A percentile compares a stretch with the other conserved stretches of the same genome.
phyloP scores from a whole-genome alignment of 2,329 filamentous ascomycete genomes.

The Aotearoamyces nothofagi region DNA sequence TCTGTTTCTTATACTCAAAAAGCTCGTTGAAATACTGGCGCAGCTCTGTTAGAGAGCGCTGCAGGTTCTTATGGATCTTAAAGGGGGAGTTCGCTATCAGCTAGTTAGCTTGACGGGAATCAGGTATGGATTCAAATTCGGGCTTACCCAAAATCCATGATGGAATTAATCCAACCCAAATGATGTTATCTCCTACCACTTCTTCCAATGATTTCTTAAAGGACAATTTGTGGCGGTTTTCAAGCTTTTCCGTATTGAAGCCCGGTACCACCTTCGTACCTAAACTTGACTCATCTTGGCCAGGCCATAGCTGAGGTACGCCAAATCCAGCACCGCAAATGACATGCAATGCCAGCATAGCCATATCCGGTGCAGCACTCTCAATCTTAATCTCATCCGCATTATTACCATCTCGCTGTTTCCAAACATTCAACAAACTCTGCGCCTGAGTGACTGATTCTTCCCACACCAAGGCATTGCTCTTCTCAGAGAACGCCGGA shows the following conservation, averaged over 20 bases:
- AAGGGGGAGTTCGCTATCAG: slow-evolving; percentile 19
- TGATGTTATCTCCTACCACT: slow-evolving; percentile 30
- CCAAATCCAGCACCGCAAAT: slow-evolving; percentile 38
- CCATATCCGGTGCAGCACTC: slow-evolving; percentile 28
- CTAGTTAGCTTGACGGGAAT: not conserved
- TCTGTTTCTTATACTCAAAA: slow-evolving; percentile 3
- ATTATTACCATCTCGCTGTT: slow-evolving; percentile 8
- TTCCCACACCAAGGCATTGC: slow-evolving; percentile 24
- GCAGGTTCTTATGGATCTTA: slow-evolving; percentile 22
- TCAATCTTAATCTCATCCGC: slow-evolving; percentile 24
- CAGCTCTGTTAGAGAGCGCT: too few species aligned
- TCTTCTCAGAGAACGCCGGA: slow-evolving; percentile 21
- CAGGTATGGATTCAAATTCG: slow-evolving; percentile 1
- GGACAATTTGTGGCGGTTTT: slow-evolving; percentile 25
- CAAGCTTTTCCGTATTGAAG: slow-evolving; percentile 4
- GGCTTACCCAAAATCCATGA: slow-evolving; percentile 26
- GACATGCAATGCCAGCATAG: slow-evolving; percentile 34
- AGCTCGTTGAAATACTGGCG: too few species aligned
- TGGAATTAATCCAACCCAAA: slow-evolving; percentile 30
- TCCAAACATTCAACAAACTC: slow-evolving; percentile 21
- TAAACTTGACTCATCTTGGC: slow-evolving; percentile 22
- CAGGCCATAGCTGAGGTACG: slow-evolving; percentile 19
- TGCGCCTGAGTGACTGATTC: slow-evolving; percentile 30
- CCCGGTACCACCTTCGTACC: slow-evolving; percentile 3
- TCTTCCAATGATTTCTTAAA: slow-evolving; percentile 32